Base-by-base conservation (phyloP, 371 early-diverging fungal genomes). In the Sporodiniella umbellata region DNA sequence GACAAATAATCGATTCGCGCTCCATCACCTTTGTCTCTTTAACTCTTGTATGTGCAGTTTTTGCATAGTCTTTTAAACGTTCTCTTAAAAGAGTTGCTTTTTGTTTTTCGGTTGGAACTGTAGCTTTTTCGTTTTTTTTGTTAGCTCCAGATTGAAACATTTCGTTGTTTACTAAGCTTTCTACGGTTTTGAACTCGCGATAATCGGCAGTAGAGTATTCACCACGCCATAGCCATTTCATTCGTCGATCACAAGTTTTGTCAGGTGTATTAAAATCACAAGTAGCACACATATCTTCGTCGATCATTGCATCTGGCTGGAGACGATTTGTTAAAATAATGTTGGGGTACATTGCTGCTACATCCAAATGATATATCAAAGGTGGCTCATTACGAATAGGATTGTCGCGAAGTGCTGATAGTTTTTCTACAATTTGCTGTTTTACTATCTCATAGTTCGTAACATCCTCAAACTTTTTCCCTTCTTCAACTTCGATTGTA, bases 261-360 rank as follows among this genome's bases (percentile, higher is more conserved):
- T 83, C 93, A 0, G 88, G 87, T 11, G 76, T 67, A 64, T 95
- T 96, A 64, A 89, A 98, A 65, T 98, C 98, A 68, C 99, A 99
- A 6, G 92, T 68, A 1, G 96, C 95, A 64, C 99, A 99, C 3
- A 77, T 77, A 12, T 87, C 84, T 55, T 99, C 98, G 12, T 86
- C 84, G 25, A 98, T 89, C 48, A 99, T 89, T 3, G 99, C 94
- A 68, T 95, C 93, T 2, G 99, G 99, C 71, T 99, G 99, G 3
- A 99, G 75, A 21, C 99, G 88, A 62, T 99, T 99, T 8, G 99
- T 99, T 15, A 99, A 77, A 68, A 99, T 99, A 54, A 99, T 99
- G 64, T 99, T 99, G 14, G 99, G 99, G 66, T 99, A 99, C 99
- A 99, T 99, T 22, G 99, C 99, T 0, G 95, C 99, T 3, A 99